These are phyloP conservation scores for Solanum neorickii DNA, from an alignment of 257 asterid species.

Conservation along the genomic window DNA sequence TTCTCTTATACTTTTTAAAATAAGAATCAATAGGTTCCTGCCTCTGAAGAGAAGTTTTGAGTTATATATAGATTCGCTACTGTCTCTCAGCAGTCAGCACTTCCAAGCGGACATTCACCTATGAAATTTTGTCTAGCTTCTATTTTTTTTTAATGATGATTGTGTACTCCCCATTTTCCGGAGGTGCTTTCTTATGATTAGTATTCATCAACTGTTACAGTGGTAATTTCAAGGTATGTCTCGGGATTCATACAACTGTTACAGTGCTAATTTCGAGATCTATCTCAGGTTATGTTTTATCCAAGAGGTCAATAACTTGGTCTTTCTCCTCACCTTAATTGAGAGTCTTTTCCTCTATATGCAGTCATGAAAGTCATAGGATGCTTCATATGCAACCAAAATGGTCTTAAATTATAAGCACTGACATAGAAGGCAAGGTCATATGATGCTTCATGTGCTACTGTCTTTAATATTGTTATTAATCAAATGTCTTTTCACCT, in stretches of 20 bases:
- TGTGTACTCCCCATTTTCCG: neutral
- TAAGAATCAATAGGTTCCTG: neutral
- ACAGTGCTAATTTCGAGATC: neutral
- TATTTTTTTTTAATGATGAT: neutral
- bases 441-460: neutral
- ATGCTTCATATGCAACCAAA: neutral
- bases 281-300: neutral
- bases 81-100: neutral
- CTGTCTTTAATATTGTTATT: neutral
- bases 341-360: neutral
- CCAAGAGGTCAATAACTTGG: neutral
- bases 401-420: neutral
- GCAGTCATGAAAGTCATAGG: neutral
- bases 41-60: neutral
- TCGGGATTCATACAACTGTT: neutral
- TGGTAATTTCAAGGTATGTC: neutral
- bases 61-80: neutral
- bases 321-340: neutral
- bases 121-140: neutral
- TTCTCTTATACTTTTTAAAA: neutral
- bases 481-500: neutral
- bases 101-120: neutral
- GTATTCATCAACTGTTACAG: neutral
- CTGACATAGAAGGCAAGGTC: neutral
- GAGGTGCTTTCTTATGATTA: neutral